These are phyloP conservation scores for Ceratocystis eucalypticola DNA, from an alignment of 2,329 filamentous ascomycete genomes.

Conservation along the genomic window DNA sequence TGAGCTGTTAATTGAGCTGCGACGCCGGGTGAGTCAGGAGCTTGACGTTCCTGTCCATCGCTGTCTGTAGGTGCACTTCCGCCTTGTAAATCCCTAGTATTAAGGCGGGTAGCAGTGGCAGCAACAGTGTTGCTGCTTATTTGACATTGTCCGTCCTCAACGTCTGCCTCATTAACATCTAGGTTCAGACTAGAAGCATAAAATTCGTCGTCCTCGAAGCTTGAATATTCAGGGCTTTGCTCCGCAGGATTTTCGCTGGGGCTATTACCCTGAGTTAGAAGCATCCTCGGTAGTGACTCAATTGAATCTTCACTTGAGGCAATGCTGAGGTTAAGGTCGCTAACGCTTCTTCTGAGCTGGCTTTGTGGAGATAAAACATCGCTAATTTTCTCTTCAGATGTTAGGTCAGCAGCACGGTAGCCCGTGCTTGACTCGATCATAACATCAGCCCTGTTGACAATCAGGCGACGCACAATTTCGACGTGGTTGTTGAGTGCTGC, in stretches of 20 bases:
- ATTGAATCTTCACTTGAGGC: constrained; percentile 13
- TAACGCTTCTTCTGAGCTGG: constrained; percentile 18
- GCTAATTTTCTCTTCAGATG: constrained; percentile 5
- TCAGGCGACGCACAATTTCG: constrained; percentile 62
- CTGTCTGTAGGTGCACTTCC: constrained; percentile 8
- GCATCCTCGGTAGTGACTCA: constrained; percentile 16
- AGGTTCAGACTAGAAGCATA: constrained; percentile 28
- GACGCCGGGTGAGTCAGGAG: constrained; percentile 39
- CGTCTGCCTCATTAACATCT: constrained; percentile 29
- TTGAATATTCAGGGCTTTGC: constrained; percentile 31
- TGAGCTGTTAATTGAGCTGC: constrained; percentile 61
- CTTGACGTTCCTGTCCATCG: not conserved
- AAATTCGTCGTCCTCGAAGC: constrained; percentile 32
- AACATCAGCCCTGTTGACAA: constrained; percentile 59
- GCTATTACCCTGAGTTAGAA: not conserved
- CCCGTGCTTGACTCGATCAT: constrained; percentile 35
- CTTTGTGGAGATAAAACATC: constrained; percentile 17
- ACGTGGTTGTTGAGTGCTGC: constrained; percentile 63
- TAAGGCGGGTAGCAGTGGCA: not conserved
- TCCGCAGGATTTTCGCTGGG: not conserved
- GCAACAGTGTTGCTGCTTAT: not conserved
- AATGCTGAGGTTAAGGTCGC: constrained; percentile 13
- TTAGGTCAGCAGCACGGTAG: constrained; percentile 15
- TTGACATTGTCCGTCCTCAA: not conserved
- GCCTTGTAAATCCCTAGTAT: constrained; percentile 7